A percentile compares a stretch with the other conserved stretches of the same genome.
phyloP scores from a whole-genome alignment of 2,329 filamentous ascomycete genomes.

The Colletotrichum karsti region DNA sequence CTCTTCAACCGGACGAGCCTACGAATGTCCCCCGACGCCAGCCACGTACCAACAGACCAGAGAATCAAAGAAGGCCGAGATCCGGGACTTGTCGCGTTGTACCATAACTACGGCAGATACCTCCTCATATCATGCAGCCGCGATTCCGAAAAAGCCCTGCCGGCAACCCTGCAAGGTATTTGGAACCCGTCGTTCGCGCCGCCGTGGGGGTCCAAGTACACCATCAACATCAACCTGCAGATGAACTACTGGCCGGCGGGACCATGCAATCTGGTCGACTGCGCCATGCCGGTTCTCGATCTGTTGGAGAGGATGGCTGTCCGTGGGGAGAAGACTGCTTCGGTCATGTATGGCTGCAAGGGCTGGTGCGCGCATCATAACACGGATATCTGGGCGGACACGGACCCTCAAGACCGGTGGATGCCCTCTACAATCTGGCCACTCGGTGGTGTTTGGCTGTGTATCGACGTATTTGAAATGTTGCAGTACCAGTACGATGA shows the following conservation, averaged over 20 bases:
- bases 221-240: slow-evolving; percentile 53
- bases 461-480: slow-evolving; percentile 46
- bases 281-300: slow-evolving; percentile 11
- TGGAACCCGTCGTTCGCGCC: slow-evolving; percentile 50
- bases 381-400: slow-evolving; percentile 46
- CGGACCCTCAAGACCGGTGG: slow-evolving; percentile 41
- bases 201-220: slow-evolving; percentile 52
- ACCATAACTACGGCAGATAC: slow-evolving; percentile 31
- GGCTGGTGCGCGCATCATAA: slow-evolving; percentile 47
- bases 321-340: slow-evolving; percentile 41
- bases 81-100: slow-evolving; percentile 33
- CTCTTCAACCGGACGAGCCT: slow-evolving; percentile 34
- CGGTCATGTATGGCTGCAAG: slow-evolving; percentile 40
- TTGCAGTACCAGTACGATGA: slow-evolving; percentile 44
- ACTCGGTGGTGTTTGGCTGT: slow-evolving; percentile 49
- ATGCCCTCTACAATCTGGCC: slow-evolving; percentile 47
- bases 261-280: slow-evolving; percentile 22
- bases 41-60: slow-evolving; percentile 29
- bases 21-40: slow-evolving; percentile 35
- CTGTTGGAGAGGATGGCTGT: slow-evolving; percentile 45
- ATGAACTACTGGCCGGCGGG: slow-evolving; percentile 51
- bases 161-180: slow-evolving; percentile 53
- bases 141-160: slow-evolving; percentile 34
- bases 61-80: slow-evolving; percentile 30
- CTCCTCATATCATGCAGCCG: slow-evolving; percentile 31